Percentiles rank a stretch among this genome's conserved stretches.
Evolutionary conservation across 2,329 filamentous ascomycete genomes (phyloP).

Genomic region (Trichoderma hamatum): DNA sequence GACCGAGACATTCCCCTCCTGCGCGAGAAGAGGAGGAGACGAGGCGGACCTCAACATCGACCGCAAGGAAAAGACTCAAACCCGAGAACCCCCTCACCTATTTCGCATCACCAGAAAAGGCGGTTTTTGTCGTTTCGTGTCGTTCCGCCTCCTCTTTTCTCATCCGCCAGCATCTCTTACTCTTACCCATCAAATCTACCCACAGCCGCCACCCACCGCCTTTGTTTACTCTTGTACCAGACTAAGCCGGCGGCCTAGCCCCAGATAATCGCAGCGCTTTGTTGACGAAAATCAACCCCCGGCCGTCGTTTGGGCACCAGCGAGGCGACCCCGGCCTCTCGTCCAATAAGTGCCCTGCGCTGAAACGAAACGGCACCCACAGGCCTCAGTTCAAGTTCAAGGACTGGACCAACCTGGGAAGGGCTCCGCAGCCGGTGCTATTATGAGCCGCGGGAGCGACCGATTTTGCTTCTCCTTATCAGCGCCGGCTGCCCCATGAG

Average conservation of each 20-base stretch:
- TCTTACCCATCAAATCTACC: background rate
- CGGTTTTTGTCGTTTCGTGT: background rate
- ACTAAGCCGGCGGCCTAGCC: constrained; percentile 13
- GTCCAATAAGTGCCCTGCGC: constrained; percentile 25
- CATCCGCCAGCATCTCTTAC: background rate
- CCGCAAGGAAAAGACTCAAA: constrained; percentile 7
- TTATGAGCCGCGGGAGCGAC: constrained; percentile 29
- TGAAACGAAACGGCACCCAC: constrained; percentile 26
- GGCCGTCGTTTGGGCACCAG: constrained; percentile 8
- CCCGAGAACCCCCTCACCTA: background rate
- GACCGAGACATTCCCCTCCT: constrained; percentile 7
- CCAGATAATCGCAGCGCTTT: background rate
- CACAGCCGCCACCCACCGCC: constrained; percentile 13
- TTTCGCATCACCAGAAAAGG: background rate
- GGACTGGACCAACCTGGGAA: constrained; percentile 15
- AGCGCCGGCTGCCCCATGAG: constrained; percentile 47
- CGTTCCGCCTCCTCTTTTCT: background rate
- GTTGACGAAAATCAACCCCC: constrained; percentile 20
- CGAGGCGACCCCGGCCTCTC: constrained; percentile 26
- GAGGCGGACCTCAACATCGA: constrained; percentile 19
- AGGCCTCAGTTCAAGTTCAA: constrained; percentile 23
- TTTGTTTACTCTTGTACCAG: constrained; percentile 2
- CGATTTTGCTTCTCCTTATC: constrained; percentile 33
- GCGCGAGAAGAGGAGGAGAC: background rate
- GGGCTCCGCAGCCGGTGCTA: constrained; percentile 25